Percentiles rank a stretch among this genome's conserved stretches.
Conservation (phyloP, 2,329 filamentous ascomycete genomes). For the Ophiosphaerella narmari region DNA sequence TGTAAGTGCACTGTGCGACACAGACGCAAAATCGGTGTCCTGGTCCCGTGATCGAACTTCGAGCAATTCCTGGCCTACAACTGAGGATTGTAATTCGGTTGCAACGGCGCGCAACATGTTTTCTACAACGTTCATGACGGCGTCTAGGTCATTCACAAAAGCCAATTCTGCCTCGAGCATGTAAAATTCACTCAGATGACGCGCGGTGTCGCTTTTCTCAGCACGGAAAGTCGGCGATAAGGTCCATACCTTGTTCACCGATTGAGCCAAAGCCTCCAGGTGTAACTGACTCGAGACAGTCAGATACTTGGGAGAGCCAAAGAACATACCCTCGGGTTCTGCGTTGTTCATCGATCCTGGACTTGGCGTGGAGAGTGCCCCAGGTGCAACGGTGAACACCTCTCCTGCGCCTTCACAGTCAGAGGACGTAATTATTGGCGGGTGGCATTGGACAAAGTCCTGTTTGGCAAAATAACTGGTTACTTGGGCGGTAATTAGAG, state of each 20-base stretch:
- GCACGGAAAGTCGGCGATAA: conserved; percentile 92
- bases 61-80: conserved; percentile 61
- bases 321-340: conserved; percentile 63
- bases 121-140: conserved; percentile 81
- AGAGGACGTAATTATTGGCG: conserved; percentile 92
- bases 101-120: conserved; percentile 69
- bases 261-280: conserved; percentile 86
- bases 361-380: conserved; percentile 23
- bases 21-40: conserved; percentile 40
- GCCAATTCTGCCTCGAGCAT: conserved; percentile 94
- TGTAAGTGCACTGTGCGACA: conserved; percentile 59
- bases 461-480: conserved; percentile 74
- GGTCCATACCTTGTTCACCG: conserved; percentile 90
- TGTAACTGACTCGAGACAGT: conserved; percentile 96
- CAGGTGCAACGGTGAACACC: conserved; percentile 72
- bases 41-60: conserved; percentile 49
- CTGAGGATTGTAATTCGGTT: conserved; percentile 54
- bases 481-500: conserved; percentile 73
- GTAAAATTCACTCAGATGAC: conserved; percentile 96
- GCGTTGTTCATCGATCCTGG: conserved; percentile 27
- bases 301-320: conserved; percentile 85
- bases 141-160: conserved; percentile 71
- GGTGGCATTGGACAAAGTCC: conserved; percentile 81
- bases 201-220: conserved; percentile 80
- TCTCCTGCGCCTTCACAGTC: conserved; percentile 97